These are phyloP conservation scores for Termitomyces sp. DNA, from an alignment of 768 basidiomycete genomes.

Conservation along the genomic window DNA sequence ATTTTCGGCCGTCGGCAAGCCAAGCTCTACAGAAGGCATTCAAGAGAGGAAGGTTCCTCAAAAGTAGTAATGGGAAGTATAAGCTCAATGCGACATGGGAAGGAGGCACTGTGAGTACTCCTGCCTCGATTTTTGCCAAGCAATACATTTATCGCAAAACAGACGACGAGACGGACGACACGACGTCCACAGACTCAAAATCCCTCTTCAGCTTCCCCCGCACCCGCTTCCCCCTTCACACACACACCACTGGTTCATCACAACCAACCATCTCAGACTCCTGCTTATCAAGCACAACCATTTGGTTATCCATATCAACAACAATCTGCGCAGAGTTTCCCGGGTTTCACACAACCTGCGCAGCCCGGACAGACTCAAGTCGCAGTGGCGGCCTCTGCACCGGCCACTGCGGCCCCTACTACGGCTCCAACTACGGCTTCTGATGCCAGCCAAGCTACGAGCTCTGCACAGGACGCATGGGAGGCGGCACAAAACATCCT, in stretches of 20 bases:
- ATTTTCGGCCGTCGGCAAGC: constrained; percentile 85
- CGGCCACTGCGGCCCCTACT: constrained; percentile 8
- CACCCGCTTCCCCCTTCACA: constrained; percentile 52
- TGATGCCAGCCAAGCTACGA: constrained; percentile 20
- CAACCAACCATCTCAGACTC: constrained; percentile 18
- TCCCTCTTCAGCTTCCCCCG: constrained; percentile 21
- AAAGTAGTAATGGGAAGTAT: constrained; percentile 69
- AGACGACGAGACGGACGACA: constrained; percentile 77
- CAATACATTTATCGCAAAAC: background rate
- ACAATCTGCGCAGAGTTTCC: constrained; percentile 9
- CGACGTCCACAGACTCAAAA: constrained; percentile 67
- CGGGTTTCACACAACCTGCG: constrained; percentile 21
- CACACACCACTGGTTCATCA: constrained; percentile 43
- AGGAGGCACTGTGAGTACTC: constrained; percentile 64
- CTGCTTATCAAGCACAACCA: constrained; percentile 5
- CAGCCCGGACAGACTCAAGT: constrained; percentile 23
- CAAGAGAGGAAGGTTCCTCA: constrained; percentile 76
- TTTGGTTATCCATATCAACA: constrained; percentile 12
- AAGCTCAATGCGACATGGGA: constrained; percentile 74
- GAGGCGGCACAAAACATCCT: constrained; percentile 76
- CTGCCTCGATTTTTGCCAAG: background rate
- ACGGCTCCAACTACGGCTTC: constrained; percentile 11
- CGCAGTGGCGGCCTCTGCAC: constrained; percentile 4
- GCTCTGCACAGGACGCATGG: constrained; percentile 58
- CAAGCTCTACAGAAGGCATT: constrained; percentile 86